Base-by-base conservation (phyloP, 176 grass and related monocot species). In the Rhynchospora breviuscula region DNA sequence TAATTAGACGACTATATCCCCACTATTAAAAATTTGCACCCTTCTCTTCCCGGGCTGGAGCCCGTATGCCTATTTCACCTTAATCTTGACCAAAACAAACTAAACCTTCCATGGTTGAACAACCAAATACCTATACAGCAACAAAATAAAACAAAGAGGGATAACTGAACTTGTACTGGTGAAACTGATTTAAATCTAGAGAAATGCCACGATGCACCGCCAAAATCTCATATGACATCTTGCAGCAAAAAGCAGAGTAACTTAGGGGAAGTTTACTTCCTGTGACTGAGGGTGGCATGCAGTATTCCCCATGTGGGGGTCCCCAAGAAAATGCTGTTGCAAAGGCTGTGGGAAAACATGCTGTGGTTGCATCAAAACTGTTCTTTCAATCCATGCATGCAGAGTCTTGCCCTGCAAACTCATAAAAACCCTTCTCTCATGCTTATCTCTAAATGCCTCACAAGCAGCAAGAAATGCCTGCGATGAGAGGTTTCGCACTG, bases 371-470 rank as follows among this genome's bases (percentile, higher is more conserved):
- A 73, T 73, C 43, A 49, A 51, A 81, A 73, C 77, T 70, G 79
- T 60, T 57, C 47, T 54, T 14, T 87, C 60, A 87, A 87, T 81
- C 85, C 85, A 87, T 0, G 78, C 63, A 26, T 59, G 47, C 51
- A 87, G 33, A 81, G 79, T 71, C 45, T 66, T 79, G 44, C 65
- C 78, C n/a, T 72, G 49, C 45, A 87, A 80, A 45, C 65, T 80
- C 85, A 87, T 87, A 81, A 87, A 87, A 57, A 87, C 67, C 40
- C 49, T 31, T 61, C 85, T 81, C 35, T 87, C 85, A 26, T 72
- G 78, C 53, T 82, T 72, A 60, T 87, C 85, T 12, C 67, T 70
- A 62, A 87, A 87, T 33, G 76, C 78, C 25, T 81, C 85, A 51
- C 85, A 87, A 60, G 47, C 85, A 0, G 75, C 61, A 71, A 87